Evolutionary conservation across 176 grass and related monocot genomes (phyloP).

Genomic region (Eleusine indica): DNA sequence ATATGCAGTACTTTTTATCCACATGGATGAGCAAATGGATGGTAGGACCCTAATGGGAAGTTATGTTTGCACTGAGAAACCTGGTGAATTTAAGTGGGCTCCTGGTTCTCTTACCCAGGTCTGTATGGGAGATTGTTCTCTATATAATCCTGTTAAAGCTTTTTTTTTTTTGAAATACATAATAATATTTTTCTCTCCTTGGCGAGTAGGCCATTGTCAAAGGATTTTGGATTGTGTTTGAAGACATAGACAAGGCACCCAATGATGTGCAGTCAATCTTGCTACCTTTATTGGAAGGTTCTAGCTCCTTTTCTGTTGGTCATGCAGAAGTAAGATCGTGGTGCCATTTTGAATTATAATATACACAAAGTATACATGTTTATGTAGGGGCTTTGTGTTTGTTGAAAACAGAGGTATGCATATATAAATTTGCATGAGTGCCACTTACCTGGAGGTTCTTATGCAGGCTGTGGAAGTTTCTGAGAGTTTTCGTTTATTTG

Average conservation of each 20-base stretch:
- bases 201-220: constrained; percentile 64
- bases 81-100: constrained; percentile 95
- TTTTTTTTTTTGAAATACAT: background rate
- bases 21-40: constrained; percentile 97
- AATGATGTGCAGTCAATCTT: constrained; percentile 86
- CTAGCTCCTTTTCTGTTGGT: constrained; percentile 71
- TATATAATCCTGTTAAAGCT: constrained; percentile 7
- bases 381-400: constrained; percentile 19
- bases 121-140: constrained; percentile 2
- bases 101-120: constrained; percentile 96
- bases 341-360: constrained; percentile 9
- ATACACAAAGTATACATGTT: constrained; percentile 1
- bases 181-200: constrained; percentile 34
- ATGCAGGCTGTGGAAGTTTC: constrained; percentile 71
- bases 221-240: constrained; percentile 94
- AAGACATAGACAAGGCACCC: constrained; percentile 97
- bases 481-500: constrained; percentile 85
- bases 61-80: constrained; percentile 83
- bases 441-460: constrained; percentile 32
- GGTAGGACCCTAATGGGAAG: constrained; percentile 86
- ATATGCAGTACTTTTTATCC: constrained; percentile 80
- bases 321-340: constrained; percentile 71
- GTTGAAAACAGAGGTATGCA: background rate
- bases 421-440: constrained; percentile 9
- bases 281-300: constrained; percentile 87